Conservation (phyloP, 2,329 filamentous ascomycete genomes). For the Sporothrix pseudoabietina region DNA sequence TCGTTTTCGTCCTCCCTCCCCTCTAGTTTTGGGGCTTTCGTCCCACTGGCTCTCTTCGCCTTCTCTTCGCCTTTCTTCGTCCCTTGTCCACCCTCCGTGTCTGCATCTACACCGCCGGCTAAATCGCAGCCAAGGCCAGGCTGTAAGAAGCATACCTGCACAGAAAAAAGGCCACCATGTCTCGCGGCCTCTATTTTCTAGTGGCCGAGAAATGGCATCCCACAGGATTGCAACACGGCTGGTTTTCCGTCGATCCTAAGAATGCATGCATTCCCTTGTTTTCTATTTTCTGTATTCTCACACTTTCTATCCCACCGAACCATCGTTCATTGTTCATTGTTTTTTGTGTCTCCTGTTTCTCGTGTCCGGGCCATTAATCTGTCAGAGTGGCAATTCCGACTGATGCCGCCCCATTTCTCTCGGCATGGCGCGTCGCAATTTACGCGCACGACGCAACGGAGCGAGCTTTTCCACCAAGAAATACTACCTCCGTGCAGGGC, state of each 20-base stretch:
- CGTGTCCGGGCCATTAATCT: constrained; percentile 13
- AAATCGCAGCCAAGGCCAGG: background rate
- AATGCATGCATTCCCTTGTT: background rate
- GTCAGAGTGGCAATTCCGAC: constrained; percentile 24
- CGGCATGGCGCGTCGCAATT: constrained; percentile 27
- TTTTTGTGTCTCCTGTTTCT: background rate
- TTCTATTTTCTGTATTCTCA: background rate
- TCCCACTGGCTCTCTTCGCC: background rate
- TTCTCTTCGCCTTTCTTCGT: background rate
- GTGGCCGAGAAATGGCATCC: background rate
- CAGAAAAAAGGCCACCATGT: background rate
- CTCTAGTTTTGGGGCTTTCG: background rate
- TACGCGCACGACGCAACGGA: constrained; percentile 10
- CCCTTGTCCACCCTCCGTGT: constrained; percentile 6
- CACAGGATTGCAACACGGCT: background rate
- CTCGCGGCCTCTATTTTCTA: background rate
- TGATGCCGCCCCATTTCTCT: constrained; percentile 27
- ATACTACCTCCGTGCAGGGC: background rate
- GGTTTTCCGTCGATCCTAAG: constrained; percentile 12
- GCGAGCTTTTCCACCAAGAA: background rate
- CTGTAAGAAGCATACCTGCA: background rate
- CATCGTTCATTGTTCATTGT: background rate
- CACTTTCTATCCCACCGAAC: background rate
- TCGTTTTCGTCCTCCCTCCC: constrained; percentile 1
- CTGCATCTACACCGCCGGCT: constrained; percentile 15